Conservation (phyloP, 2,329 filamentous ascomycete genomes). For the Chrysoporthe deuterocubensis region DNA sequence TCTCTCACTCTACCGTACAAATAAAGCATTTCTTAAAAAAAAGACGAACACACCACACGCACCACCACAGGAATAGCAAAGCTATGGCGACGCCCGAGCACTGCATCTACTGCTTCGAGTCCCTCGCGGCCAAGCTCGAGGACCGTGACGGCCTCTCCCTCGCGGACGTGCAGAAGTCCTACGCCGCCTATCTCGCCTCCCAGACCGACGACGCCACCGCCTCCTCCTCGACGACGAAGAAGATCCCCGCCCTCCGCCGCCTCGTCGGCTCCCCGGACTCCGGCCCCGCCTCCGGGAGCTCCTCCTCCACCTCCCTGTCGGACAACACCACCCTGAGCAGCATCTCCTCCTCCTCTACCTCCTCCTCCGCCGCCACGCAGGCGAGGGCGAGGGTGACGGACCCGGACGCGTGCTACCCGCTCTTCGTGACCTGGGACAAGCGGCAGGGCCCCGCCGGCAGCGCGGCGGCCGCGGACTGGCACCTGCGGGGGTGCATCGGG, state of each 20-base stretch:
- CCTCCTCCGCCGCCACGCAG: conserved; percentile 34
- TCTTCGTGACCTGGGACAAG: conserved; percentile 96
- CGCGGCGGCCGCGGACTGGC: conserved; percentile 52
- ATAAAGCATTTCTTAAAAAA: background rate
- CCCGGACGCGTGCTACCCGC: conserved; percentile 61
- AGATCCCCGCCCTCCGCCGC: conserved; percentile 47
- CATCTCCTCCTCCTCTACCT: conserved; percentile 35
- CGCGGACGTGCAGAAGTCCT: conserved; percentile 70
- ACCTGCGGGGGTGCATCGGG: conserved; percentile 91
- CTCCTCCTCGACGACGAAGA: conserved; percentile 36
- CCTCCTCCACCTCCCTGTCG: conserved; percentile 36
- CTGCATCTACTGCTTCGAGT: conserved; percentile 93
- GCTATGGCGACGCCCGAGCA: conserved; percentile 83
- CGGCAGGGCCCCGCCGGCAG: conserved; percentile 45
- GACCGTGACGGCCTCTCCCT: conserved; percentile 70
- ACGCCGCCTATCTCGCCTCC: conserved; percentile 45
- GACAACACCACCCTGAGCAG: conserved; percentile 41
- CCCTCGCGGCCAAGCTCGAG: conserved; percentile 75
- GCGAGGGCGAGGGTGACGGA: conserved; percentile 34
- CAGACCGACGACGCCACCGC: conserved; percentile 29
- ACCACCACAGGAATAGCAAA: background rate
- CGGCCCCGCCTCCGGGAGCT: conserved; percentile 39
- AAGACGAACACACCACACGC: too few relatives aligned
- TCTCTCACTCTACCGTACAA: background rate
- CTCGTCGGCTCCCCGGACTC: conserved; percentile 40